Conservation (phyloP, 1,139 yeast genomes). For the Spathaspora jeffriesii region DNA sequence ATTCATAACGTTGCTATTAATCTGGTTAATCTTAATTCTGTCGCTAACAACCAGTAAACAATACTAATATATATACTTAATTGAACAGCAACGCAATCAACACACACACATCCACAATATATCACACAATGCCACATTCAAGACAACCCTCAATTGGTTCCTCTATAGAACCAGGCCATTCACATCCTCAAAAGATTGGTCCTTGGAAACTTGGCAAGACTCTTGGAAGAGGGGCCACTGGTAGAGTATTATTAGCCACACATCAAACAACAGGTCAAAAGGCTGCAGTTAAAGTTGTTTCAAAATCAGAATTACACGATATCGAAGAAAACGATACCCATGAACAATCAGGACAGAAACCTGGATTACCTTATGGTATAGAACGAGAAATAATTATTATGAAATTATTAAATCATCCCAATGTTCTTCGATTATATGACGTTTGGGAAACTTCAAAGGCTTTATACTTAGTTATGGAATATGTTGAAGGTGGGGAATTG, state of each 20-base stretch:
- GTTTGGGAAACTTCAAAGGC: constrained; percentile 99
- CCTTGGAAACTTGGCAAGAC: constrained; percentile 98
- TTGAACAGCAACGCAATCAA: neutral
- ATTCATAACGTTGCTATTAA: neutral
- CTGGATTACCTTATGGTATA: constrained; percentile 84
- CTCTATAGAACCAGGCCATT: too few species aligned
- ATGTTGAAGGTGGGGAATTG: constrained; percentile 96
- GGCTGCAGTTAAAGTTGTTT: constrained; percentile 97
- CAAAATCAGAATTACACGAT: constrained; percentile 68
- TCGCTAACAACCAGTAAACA: neutral
- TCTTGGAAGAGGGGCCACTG: constrained; percentile 93
- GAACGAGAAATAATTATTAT: constrained; percentile 95
- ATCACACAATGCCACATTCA: constrained; percentile 36
- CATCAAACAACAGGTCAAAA: constrained; percentile 81
- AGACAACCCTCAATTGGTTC: constrained; percentile 45
- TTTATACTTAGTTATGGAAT: constrained; percentile 85
- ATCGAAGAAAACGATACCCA: constrained; percentile 49
- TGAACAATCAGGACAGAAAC: constrained; percentile 26
- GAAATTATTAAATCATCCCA: constrained; percentile 90
- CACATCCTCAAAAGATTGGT: too few species aligned
- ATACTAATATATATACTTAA: neutral
- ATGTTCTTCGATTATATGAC: constrained; percentile 93
- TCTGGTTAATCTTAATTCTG: neutral
- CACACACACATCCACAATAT: neutral
- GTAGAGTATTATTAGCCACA: constrained; percentile 90